Evolutionary conservation across 2,329 filamentous ascomycete species (phyloP).

Genomic region (Ophiocordyceps australis): DNA sequence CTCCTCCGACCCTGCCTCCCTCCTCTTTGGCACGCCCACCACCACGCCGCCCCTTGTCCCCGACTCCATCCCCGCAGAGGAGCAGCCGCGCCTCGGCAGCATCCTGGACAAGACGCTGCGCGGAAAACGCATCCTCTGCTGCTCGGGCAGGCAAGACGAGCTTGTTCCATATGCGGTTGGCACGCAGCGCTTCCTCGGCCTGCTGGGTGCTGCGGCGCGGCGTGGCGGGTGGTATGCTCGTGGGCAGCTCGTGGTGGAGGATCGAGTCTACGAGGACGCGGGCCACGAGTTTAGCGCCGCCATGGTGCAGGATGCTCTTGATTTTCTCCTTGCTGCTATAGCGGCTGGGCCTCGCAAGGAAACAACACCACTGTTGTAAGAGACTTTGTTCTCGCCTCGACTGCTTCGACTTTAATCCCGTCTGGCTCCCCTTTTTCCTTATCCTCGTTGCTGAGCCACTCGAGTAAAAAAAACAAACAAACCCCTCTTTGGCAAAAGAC

Average conservation of each 20-base stretch:
- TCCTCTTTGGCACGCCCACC: constrained; percentile 41
- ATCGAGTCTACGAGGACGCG: constrained; percentile 48
- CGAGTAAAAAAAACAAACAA: too few species aligned
- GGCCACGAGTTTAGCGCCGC: constrained; percentile 49
- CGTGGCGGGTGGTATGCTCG: constrained; percentile 32
- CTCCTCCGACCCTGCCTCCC: constrained; percentile 55
- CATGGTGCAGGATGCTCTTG: constrained; percentile 50
- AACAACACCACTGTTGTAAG: too few species aligned
- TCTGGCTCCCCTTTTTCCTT: too few species aligned
- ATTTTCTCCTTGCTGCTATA: constrained; percentile 38
- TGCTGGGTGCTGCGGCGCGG: constrained; percentile 35
- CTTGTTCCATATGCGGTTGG: constrained; percentile 53
- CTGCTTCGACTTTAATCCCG: too few species aligned
- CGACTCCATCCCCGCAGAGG: constrained; percentile 12
- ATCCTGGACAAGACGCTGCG: constrained; percentile 29
- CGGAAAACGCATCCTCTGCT: constrained; percentile 46
- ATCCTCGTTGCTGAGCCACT: too few species aligned
- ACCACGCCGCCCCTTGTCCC: constrained; percentile 10
- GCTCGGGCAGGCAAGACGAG: constrained; percentile 50
- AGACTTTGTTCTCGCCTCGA: too few species aligned
- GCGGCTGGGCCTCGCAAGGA: too few species aligned
- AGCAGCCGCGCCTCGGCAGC: constrained; percentile 22
- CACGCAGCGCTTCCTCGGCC: constrained; percentile 39
- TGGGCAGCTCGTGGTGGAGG: constrained; percentile 37
- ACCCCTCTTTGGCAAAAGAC: too few species aligned